Conservation (phyloP, 306 rosid species). For the Cucumis hystrix region DNA sequence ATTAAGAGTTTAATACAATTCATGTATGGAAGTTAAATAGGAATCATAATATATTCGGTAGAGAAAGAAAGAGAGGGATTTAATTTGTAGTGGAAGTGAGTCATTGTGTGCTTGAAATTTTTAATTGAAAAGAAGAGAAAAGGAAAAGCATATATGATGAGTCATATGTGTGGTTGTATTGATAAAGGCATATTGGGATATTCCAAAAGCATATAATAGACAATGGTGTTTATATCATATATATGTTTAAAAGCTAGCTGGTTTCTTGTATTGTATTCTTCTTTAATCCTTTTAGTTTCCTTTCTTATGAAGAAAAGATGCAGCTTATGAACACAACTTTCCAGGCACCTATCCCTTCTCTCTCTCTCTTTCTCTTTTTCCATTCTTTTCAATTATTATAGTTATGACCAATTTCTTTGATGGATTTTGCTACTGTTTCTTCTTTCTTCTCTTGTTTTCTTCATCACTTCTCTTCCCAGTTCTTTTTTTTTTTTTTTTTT, state of each 20-base stretch:
- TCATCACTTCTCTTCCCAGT: no score
- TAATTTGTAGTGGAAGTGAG: no score
- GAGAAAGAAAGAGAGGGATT: no score
- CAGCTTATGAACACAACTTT: background rate
- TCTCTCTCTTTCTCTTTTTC: background rate
- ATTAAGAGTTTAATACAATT: no score
- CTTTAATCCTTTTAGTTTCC: background rate
- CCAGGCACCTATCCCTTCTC: no score
- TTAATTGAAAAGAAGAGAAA: no score
- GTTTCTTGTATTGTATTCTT: background rate
- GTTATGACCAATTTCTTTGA: no score
- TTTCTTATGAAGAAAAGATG: background rate
- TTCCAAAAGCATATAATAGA: constrained; percentile 22
- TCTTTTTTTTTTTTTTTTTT: background rate
- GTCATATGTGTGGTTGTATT: background rate
- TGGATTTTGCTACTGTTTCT: no score
- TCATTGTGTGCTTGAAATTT: no score
- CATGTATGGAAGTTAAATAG: no score
- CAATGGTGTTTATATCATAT: background rate
- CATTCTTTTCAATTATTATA: no score
- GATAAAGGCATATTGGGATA: constrained; percentile 17
- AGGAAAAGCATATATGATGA: background rate
- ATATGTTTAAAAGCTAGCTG: background rate
- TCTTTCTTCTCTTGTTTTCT: background rate
- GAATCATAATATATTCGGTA: no score